Evolutionary conservation across 2,329 filamentous ascomycete genomes (phyloP), one percentile per base, ranked within the genome.

Genomic region (Akanthomyces muscarius): DNA sequence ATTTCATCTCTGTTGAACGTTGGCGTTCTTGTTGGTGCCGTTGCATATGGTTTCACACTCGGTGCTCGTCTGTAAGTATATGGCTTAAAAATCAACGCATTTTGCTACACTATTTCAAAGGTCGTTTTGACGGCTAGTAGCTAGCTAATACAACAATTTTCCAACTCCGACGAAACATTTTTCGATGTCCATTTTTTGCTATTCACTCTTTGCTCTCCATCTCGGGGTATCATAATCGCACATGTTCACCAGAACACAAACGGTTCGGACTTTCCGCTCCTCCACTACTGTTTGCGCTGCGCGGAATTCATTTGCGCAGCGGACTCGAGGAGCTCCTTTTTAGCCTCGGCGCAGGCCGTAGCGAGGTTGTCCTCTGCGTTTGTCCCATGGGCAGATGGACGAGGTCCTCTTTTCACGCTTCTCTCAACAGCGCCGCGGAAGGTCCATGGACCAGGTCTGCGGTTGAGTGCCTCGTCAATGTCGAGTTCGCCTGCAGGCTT

Each of bases 1-100:
- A 77, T 90, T 54, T 96, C 91, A 8, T 90, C 90, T 33, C 74
- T 96, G 65, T 74, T 96, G 23, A 97, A 97, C 74, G 72, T 98
- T 64, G 75, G 83, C 2, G 89, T 86, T 0, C 81, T 96, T 55
- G 74, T 88, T 48, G 86, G 87, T 0, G 88, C 88, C 48, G 71
- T 96, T 4, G 87, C 82, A 69, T 98, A 98, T 77, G 94, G 92
- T 0, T 83, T 90, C 68, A 83, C 89, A 10, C 78, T 99, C 52
- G 87, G 87, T 14, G 81, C 84, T 66, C 84, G 58, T 25, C 28
- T 61, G 18, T 61, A 21, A 61, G 50, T 25, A 23, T 52, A 25
- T 53, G 6, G 0, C 45, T 56, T 56, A 16, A 30, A 21, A 21
- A 41, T 8, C 48, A 21, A 21, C 48, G 13, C n/a, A 53, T 25